Conservation (phyloP, 1,284 basidiomycete species). For the Marasmius sp. region DNA sequence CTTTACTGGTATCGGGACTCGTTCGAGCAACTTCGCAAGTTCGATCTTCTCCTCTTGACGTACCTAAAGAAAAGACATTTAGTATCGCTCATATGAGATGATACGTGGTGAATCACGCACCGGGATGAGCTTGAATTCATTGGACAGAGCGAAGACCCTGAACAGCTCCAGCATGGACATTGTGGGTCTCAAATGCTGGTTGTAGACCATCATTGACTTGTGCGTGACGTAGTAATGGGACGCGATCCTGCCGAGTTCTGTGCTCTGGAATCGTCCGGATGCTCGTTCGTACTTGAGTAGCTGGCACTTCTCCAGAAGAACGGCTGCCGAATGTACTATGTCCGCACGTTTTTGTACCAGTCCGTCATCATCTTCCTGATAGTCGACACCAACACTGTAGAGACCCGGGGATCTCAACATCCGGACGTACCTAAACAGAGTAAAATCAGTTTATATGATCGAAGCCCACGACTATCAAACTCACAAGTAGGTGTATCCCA, state of each 20-base stretch:
- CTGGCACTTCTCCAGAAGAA: constrained; percentile 91
- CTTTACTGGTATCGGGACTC: constrained; percentile 97
- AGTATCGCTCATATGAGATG: constrained; percentile 10
- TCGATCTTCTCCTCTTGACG: constrained; percentile 86
- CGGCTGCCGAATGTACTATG: constrained; percentile 92
- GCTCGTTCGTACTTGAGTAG: constrained; percentile 93
- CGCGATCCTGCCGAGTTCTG: constrained; percentile 92
- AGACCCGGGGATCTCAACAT: constrained; percentile 91
- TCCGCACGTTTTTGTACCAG: constrained; percentile 95
- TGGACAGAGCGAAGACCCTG: constrained; percentile 94
- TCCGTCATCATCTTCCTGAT: constrained; percentile 82
- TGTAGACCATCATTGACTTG: constrained; percentile 95
- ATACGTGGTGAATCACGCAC: constrained; percentile 41
- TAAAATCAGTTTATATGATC: constrained; percentile 2
- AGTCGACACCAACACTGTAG: constrained; percentile 90
- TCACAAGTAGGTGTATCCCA: constrained; percentile 92
- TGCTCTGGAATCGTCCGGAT: constrained; percentile 87
- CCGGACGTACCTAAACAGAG: constrained; percentile 76
- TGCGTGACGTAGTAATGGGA: constrained; percentile 98
- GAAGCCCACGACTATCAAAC: constrained; percentile 29
- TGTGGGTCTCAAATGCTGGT: constrained; percentile 88
- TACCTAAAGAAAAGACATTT: constrained; percentile 34
- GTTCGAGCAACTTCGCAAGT: constrained; percentile 88
- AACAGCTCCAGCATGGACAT: constrained; percentile 92
- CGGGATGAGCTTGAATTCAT: constrained; percentile 96